phyloP scores from a whole-genome alignment of 1,284 basidiomycete genomes.

The Microbotryum violaceum region DNA sequence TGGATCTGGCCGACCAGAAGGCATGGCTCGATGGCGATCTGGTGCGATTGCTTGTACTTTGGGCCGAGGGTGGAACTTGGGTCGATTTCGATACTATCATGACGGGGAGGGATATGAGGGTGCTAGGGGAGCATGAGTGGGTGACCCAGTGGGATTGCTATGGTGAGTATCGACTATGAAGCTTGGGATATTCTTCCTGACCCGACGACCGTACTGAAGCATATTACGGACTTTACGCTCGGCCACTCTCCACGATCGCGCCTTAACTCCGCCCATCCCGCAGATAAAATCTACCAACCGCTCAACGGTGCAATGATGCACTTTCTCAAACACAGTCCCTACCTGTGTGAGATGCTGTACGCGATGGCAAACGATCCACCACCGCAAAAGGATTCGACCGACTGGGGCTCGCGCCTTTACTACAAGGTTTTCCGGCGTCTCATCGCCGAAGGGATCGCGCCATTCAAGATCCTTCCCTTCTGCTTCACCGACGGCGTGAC shows the following conservation, averaged over 20 bases:
- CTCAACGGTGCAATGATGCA: constrained; percentile 91
- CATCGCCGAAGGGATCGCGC: constrained; percentile 59
- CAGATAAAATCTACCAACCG: constrained; percentile 76
- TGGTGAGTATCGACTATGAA: constrained; percentile 49
- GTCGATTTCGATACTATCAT: constrained; percentile 89
- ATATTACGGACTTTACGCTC: not conserved
- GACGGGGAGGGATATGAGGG: constrained; percentile 64
- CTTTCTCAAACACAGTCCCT: constrained; percentile 76
- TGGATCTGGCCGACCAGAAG: constrained; percentile 56
- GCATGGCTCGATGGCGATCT: constrained; percentile 93
- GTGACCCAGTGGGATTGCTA: constrained; percentile 91
- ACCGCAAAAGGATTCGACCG: constrained; percentile 68
- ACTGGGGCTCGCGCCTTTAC: constrained; percentile 87
- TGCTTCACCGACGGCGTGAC: constrained; percentile 84
- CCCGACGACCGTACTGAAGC: not conserved
- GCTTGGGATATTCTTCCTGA: no score
- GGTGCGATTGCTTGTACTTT: constrained; percentile 73
- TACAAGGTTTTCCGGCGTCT: constrained; percentile 77
- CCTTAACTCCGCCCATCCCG: not conserved
- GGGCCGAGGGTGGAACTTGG: constrained; percentile 85
- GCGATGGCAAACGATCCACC: constrained; percentile 64
- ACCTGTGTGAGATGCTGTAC: constrained; percentile 89
- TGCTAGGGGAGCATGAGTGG: constrained; percentile 81
- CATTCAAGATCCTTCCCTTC: constrained; percentile 84
- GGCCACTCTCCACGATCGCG: not conserved